phyloP scores from a whole-genome alignment of 139 green algal genomes.

The Asterochloris sp. region DNA sequence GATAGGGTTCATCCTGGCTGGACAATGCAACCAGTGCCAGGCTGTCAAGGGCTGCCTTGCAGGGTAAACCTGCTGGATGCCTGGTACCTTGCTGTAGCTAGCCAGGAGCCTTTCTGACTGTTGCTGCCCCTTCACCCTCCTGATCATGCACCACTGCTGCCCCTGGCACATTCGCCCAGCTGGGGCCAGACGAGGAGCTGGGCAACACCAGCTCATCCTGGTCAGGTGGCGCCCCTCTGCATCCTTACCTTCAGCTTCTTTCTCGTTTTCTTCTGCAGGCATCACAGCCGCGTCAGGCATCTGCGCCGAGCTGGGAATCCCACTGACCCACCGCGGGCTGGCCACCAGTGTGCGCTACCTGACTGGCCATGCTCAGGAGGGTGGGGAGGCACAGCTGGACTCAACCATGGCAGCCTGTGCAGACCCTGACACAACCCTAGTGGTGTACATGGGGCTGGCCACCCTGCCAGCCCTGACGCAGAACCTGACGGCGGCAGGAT shows the following conservation, averaged over 20 bases:
- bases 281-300: slow-evolving; percentile 75
- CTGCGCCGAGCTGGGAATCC: slow-evolving; percentile 82
- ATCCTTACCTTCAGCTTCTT: slow-evolving; percentile 8
- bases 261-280: slow-evolving; percentile 19
- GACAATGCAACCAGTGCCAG: too few relatives aligned
- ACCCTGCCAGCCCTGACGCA: slow-evolving; percentile 76
- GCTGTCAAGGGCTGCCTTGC: too few relatives aligned
- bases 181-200: too few relatives aligned
- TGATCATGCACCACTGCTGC: too few relatives aligned
- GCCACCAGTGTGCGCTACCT: slow-evolving; percentile 88
- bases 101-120: too few relatives aligned
- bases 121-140: too few relatives aligned
- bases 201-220: not conserved
- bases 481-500: slow-evolving; percentile 61
- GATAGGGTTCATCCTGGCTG: too few relatives aligned
- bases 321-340: slow-evolving; percentile 93
- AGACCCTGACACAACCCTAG: slow-evolving; percentile 89
- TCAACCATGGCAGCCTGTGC: slow-evolving; percentile 36
- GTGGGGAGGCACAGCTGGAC: slow-evolving; percentile 69
- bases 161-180: too few relatives aligned
- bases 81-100: too few relatives aligned
- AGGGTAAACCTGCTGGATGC: too few relatives aligned
- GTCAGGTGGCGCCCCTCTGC: slow-evolving; percentile 5
- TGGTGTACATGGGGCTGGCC: slow-evolving; percentile 98
- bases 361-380: slow-evolving; percentile 88